Evolutionary conservation across 257 asterid species (phyloP).

Genomic region (Salvia splendens): DNA sequence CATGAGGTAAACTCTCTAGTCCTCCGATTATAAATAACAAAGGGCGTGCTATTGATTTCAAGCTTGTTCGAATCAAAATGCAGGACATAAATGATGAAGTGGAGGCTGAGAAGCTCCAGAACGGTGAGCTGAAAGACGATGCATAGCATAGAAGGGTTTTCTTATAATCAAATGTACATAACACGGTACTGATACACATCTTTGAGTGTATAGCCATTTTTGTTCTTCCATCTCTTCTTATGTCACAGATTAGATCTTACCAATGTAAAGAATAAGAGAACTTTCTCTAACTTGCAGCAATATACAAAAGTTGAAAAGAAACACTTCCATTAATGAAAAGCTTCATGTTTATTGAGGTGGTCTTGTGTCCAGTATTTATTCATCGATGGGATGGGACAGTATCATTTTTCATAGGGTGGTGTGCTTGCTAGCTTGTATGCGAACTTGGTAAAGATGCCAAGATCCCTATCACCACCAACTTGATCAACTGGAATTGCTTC

Average conservation of each 20-base stretch:
- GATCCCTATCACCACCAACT: slow-evolving; percentile 45
- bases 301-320: slow-evolving; percentile 1
- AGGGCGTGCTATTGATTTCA: no score
- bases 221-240: slow-evolving; percentile 4
- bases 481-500: slow-evolving; percentile 39
- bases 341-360: not conserved
- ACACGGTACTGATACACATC: slow-evolving; percentile 29
- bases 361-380: not conserved
- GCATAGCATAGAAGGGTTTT: slow-evolving; percentile 32
- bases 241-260: not conserved
- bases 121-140: slow-evolving; percentile 38
- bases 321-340: not conserved
- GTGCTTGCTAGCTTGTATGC: slow-evolving; percentile 38
- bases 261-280: slow-evolving; percentile 32
- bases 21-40: not conserved
- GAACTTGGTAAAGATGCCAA: slow-evolving; percentile 17
- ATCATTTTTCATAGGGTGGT: slow-evolving; percentile 8
- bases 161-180: slow-evolving; percentile 43
- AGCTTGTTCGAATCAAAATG: slow-evolving; percentile 2
- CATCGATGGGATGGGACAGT: not conserved
- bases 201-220: slow-evolving; percentile 32
- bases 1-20: slow-evolving; percentile 48
- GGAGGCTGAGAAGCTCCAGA: slow-evolving; percentile 45
- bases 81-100: slow-evolving; percentile 43
- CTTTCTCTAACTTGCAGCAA: slow-evolving; percentile 12